Evolutionary conservation across 805 yeast species (phyloP).

Genomic region (Zygotorulaspora chibaensis): DNA sequence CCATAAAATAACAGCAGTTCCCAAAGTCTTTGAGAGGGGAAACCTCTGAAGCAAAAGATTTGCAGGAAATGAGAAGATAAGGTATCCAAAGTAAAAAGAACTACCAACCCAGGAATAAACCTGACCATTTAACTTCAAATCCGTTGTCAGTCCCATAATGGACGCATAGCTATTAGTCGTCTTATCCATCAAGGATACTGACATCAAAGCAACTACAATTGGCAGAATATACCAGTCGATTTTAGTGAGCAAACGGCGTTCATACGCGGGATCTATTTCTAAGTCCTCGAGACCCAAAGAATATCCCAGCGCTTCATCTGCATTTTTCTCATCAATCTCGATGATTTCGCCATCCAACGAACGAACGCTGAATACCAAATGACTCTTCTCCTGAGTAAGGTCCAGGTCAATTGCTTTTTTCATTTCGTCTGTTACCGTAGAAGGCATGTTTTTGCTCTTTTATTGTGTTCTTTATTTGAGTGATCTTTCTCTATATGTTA

Average conservation of each 20-base stretch:
- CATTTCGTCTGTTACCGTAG: background rate
- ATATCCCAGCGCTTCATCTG: slow-evolving; percentile 8
- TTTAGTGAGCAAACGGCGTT: slow-evolving; percentile 35
- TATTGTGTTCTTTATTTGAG: background rate
- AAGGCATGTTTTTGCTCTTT: background rate
- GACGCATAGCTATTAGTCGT: slow-evolving; percentile 39
- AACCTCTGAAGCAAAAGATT: slow-evolving; percentile 39
- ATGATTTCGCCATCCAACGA: slow-evolving; percentile 10
- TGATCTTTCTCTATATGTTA: background rate
- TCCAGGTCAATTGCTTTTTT: background rate
- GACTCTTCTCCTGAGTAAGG: slow-evolving; percentile 4
- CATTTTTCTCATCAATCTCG: slow-evolving; percentile 8
- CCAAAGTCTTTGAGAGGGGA: slow-evolving; percentile 39
- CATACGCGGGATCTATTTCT: slow-evolving; percentile 24
- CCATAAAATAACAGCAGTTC: slow-evolving; percentile 35
- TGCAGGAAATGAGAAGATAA: slow-evolving; percentile 45
- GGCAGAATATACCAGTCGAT: slow-evolving; percentile 40
- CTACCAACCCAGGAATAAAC: slow-evolving; percentile 44
- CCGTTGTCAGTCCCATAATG: slow-evolving; percentile 37
- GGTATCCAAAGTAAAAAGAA: slow-evolving; percentile 45
- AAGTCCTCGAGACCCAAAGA: slow-evolving; percentile 2
- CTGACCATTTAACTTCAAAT: slow-evolving; percentile 37
- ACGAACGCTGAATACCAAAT: slow-evolving; percentile 4
- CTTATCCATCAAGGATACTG: slow-evolving; percentile 41
- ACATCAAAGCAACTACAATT: slow-evolving; percentile 34